Percentiles rank a stretch among this genome's conserved stretches.
Conservation (phyloP, 2,329 filamentous ascomycete species). For the Calonectria ilicicola region DNA sequence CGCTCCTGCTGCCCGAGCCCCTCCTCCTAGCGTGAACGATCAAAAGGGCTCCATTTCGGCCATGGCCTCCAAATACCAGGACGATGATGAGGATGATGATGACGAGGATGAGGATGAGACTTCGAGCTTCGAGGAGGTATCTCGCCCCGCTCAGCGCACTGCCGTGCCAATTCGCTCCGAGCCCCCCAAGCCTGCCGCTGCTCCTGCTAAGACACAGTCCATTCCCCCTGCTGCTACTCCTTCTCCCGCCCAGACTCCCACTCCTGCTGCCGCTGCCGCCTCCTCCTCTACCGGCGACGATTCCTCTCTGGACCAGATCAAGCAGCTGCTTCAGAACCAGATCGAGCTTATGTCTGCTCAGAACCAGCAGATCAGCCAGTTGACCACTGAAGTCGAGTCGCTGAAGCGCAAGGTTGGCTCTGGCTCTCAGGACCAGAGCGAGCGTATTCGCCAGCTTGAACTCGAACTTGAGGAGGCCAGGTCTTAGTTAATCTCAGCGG, state of each 20-base stretch:
- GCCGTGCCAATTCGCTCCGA: constrained; percentile 52
- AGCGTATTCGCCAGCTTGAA: constrained; percentile 76
- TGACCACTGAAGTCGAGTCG: constrained; percentile 81
- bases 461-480: constrained; percentile 74
- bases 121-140: constrained; percentile 88
- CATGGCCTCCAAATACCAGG: constrained; percentile 88
- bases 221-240: constrained; percentile 32
- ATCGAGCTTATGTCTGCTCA: constrained; percentile 82
- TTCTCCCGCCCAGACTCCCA: constrained; percentile 46
- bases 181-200: constrained; percentile 53
- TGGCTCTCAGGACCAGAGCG: constrained; percentile 71
- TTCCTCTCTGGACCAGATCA: constrained; percentile 80
- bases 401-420: constrained; percentile 80
- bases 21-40: constrained; percentile 80
- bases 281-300: constrained; percentile 61
- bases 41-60: constrained; percentile 89
- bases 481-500: constrained; percentile 54
- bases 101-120: constrained; percentile 74
- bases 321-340: constrained; percentile 80
- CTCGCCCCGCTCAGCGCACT: constrained; percentile 77
- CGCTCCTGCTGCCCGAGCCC: constrained; percentile 53
- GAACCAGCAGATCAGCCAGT: constrained; percentile 77
- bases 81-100: constrained; percentile 73
- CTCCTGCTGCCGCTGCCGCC: constrained; percentile 45
- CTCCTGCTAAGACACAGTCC: constrained; percentile 46